Percentiles rank a stretch among this genome's conserved stretches.
These are phyloP conservation scores for Lasiodiplodia citricola DNA, from an alignment of 2,329 filamentous ascomycete species.

Conservation along the genomic window DNA sequence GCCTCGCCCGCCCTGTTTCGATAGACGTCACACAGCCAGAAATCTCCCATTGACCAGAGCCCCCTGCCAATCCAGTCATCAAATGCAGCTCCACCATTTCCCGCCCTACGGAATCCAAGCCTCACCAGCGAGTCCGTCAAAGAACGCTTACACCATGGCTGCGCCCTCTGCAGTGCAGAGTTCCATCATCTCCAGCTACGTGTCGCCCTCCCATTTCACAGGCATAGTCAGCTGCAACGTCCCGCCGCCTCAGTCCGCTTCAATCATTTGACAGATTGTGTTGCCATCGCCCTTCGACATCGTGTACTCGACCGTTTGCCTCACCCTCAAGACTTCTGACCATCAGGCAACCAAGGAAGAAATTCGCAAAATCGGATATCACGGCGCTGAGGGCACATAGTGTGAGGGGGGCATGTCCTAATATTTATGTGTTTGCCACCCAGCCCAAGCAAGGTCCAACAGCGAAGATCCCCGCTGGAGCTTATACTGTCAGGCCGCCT, in stretches of 20 bases:
- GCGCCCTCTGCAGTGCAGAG: not conserved
- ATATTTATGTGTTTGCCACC: slow-evolving; percentile 2
- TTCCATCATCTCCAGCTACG: not conserved
- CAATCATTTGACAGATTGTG: not conserved
- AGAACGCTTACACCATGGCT: slow-evolving; percentile 1
- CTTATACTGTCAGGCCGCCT: not conserved
- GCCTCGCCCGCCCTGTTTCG: slow-evolving; percentile 1
- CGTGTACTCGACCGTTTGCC: slow-evolving; percentile 4
- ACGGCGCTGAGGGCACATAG: not conserved
- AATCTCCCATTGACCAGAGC: not conserved
- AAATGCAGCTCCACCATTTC: not conserved
- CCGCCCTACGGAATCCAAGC: not conserved
- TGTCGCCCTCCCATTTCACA: not conserved
- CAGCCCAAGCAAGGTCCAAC: not conserved
- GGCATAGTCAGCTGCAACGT: not conserved
- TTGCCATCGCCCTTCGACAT: not conserved
- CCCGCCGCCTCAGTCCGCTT: not conserved
- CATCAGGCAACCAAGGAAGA: not conserved
- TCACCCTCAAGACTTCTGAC: not conserved
- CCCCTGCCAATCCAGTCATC: not conserved
- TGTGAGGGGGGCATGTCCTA: not conserved
- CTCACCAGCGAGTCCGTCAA: not conserved
- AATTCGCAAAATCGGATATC: not conserved
- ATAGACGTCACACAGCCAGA: not conserved
- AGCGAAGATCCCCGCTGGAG: not conserved